Evolutionary conservation across 1,284 basidiomycete species (phyloP), one percentile per base, ranked within the genome.

Genomic region (Ustilago shanxiensis): DNA sequence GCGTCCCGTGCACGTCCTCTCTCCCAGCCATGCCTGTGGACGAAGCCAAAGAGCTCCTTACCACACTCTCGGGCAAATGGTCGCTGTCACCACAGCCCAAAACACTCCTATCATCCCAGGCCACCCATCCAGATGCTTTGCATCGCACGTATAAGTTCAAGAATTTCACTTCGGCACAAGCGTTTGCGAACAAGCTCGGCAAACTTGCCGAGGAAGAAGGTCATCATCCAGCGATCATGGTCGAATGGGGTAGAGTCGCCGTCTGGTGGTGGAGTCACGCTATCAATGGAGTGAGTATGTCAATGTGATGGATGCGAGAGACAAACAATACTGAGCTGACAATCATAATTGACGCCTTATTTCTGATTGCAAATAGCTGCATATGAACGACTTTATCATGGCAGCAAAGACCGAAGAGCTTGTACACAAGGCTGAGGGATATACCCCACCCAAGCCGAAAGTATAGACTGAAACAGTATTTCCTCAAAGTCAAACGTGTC

Each of bases 181-280:
- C 64, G 5, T 85, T 85, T 52, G 64, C 76, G 2, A 60, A 71
- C 26, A 41, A 51, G 26, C 59, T 85, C 29, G 84, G 77, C 5
- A 54, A 59, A 24, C 60, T 77, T n/a, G 79, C 84, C 1, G 84
- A 85, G 39, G 41, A 22, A 4, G 56, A 85, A 31, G 78, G 79
- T 0, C 84, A 85, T 45, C 84, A 85, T 62, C 84, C 84, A 2
- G 79, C 79, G 0, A 65, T 85, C 57, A 67, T 85, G 64, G 66
- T 81, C 20, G 83, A 83, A 53, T 85, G 83, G 82, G 84, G 84
- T 24, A 65, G 73, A 41, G 84, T 85, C 18, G 70, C 67, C 7
- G 80, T 84, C 1, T 83, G 75, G 60, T 85, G 84, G 84, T 85
- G 84, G 84, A 84, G 83, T 24, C 84, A 85, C 60, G 65, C 80